These are phyloP conservation scores for Apiotrichum montevideense DNA, from an alignment of 1,284 basidiomycete species.

Conservation along the genomic window DNA sequence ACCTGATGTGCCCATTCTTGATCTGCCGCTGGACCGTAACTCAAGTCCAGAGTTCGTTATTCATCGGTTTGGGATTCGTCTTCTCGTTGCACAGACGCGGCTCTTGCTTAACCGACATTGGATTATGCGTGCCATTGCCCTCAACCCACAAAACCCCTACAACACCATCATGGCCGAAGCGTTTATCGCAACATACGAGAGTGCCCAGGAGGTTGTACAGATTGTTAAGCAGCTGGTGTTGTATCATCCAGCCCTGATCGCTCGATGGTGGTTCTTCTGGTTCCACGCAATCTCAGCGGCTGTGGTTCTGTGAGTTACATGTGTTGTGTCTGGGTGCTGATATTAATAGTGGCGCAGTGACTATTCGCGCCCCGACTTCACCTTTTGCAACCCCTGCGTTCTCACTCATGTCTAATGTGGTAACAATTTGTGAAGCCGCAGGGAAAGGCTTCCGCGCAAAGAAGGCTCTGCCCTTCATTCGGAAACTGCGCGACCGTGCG, in stretches of 20 bases:
- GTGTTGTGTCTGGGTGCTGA: neutral
- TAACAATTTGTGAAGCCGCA: slow-evolving; percentile 38
- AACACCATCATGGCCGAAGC: slow-evolving; percentile 28
- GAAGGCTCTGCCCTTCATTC: slow-evolving; percentile 28
- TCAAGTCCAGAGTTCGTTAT: slow-evolving; percentile 42
- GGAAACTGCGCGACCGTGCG: neutral
- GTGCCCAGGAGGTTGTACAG: slow-evolving; percentile 42
- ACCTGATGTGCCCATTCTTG: slow-evolving; percentile 30
- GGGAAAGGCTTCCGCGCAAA: slow-evolving; percentile 40
- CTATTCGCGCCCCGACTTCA: slow-evolving; percentile 35
- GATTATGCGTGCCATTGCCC: slow-evolving; percentile 39
- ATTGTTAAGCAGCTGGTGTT: slow-evolving; percentile 42
- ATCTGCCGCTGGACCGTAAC: slow-evolving; percentile 34
- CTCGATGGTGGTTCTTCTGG: slow-evolving; percentile 46
- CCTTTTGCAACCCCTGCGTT: slow-evolving; percentile 41
- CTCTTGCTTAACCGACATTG: slow-evolving; percentile 42
- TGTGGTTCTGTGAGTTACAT: slow-evolving; percentile 37
- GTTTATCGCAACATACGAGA: slow-evolving; percentile 42
- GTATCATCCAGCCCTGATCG: slow-evolving; percentile 42
- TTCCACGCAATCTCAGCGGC: slow-evolving; percentile 45
- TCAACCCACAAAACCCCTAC: slow-evolving; percentile 32
- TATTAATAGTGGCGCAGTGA: slow-evolving; percentile 30
- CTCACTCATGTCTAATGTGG: slow-evolving; percentile 35
- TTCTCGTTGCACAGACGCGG: slow-evolving; percentile 39
- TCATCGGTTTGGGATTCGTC: slow-evolving; percentile 41